Percentiles rank a stretch among this genome's conserved stretches.
Evolutionary conservation across 208 protist genomes (phyloP).

Genomic region (Trichomonas tenax): DNA sequence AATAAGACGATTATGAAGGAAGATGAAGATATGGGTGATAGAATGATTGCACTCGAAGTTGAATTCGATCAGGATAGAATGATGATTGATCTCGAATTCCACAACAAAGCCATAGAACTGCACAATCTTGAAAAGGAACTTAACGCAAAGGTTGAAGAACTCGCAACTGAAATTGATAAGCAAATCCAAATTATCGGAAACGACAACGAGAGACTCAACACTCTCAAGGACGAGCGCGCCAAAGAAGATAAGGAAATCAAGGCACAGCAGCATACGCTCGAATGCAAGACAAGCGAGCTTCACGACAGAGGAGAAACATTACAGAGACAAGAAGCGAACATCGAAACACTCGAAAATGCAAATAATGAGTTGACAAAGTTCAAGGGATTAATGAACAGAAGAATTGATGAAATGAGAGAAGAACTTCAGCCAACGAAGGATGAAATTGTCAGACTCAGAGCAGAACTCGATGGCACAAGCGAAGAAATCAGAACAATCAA

Average conservation of each 20-base stretch:
- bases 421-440: constrained; percentile 7
- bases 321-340: not conserved
- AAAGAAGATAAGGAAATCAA: constrained; percentile 9
- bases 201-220: not conserved
- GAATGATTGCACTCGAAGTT: not conserved
- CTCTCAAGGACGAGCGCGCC: not conserved
- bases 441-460: not conserved
- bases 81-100: not conserved
- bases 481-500: constrained; percentile 6
- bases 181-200: not conserved
- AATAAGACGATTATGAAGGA: not conserved
- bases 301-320: not conserved
- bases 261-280: not conserved
- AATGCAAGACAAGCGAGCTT: not conserved
- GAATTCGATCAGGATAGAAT: constrained; percentile 14
- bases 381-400: not conserved
- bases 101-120: not conserved
- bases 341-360: not conserved
- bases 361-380: not conserved
- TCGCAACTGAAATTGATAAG: not conserved
- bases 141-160: not conserved
- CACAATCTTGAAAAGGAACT: not conserved
- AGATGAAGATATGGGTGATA: not conserved
- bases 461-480: not conserved
- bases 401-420: not conserved